Base-by-base conservation (phyloP, 805 yeast species). In the Teunomyces funiuensis region DNA sequence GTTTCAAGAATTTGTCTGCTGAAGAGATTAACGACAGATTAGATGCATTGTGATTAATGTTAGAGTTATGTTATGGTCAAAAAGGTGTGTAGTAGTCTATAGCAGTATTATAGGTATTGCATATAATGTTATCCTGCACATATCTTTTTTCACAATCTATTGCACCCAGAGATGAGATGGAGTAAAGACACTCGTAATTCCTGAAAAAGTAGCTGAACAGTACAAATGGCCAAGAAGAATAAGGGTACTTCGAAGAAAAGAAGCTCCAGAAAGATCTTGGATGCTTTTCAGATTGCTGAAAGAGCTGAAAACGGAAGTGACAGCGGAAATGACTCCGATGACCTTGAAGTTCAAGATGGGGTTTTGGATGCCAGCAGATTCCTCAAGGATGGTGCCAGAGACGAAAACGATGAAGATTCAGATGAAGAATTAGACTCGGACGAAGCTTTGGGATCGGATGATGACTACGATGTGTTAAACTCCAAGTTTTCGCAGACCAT, bases 21-120 rank as follows among this genome's bases (percentile, higher is more conserved):
- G 95, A 90, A 66, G 99, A 93, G 70, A 87, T 93, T 58, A 88
- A 90, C 66, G 99, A 93, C 71, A 83, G 98, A 68, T 76, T 93
- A 57, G 97, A 89, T 54, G 88, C 96, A 46, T 77, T 91, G 69
- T 90, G 74, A 65, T 15, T 22, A 25, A 31, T 31, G 34, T 31
- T 31, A 31, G 34, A 31, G 34, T 17, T 17, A 31, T 31, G 34
- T 31, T 17, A 18, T 10, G 23, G n/a, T n/a, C n/a, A n/a, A 18
- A 27, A 18, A 3, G 16, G 3, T 8, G 16, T 16, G 5, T 33
- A n/a, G 28, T 33, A 33, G 17, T 33, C 22, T 28, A 19, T 20
- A 15, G 34, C 25, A 14, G 34, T 17, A 31, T n/a, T n/a, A n/a
- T n/a, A n/a, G n/a, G n/a, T n/a, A 9, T 4, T 10, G 28, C 33